Conservation (phyloP, 805 yeast genomes). For the Saccharomycopsis javanensis region DNA sequence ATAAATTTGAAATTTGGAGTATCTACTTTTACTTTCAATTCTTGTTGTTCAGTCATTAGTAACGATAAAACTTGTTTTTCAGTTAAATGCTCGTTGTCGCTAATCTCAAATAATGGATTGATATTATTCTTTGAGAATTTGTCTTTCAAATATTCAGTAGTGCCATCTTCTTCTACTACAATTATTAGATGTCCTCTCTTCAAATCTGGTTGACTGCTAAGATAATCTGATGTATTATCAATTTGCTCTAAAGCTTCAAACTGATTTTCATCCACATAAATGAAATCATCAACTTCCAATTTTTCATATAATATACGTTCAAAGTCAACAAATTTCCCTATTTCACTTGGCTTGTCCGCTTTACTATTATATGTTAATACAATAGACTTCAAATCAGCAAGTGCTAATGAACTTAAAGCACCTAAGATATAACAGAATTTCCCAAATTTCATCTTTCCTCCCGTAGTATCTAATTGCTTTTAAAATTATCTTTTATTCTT, state of each 20-base stretch:
- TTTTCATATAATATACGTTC: conserved; percentile 15
- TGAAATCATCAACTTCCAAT: conserved; percentile 13
- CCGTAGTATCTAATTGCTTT: too few relatives aligned
- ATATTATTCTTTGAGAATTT: not conserved
- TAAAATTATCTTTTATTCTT: too few relatives aligned
- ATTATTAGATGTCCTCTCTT: conserved; percentile 11
- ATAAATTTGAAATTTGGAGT: conserved; percentile 1
- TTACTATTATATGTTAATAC: not conserved
- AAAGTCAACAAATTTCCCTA: conserved; percentile 1
- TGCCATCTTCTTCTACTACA: conserved; percentile 2
- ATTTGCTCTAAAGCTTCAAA: conserved; percentile 1
- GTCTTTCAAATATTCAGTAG: not conserved
- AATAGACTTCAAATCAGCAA: not conserved
- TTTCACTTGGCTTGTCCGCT: not conserved
- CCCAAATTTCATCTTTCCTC: not conserved
- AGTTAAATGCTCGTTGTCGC: not conserved
- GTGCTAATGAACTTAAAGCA: not conserved
- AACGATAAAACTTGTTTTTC: not conserved
- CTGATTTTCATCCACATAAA: not conserved
- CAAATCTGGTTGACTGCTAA: not conserved
- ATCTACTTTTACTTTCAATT: conserved; percentile 3
- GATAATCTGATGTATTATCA: not conserved
- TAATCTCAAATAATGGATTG: not conserved
- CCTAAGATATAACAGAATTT: not conserved
- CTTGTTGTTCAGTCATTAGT: conserved; percentile 5